Evolutionary conservation across 345 rosid species (phyloP), one percentile per base, ranked within the genome.

Genomic region (Ricinus communis): DNA sequence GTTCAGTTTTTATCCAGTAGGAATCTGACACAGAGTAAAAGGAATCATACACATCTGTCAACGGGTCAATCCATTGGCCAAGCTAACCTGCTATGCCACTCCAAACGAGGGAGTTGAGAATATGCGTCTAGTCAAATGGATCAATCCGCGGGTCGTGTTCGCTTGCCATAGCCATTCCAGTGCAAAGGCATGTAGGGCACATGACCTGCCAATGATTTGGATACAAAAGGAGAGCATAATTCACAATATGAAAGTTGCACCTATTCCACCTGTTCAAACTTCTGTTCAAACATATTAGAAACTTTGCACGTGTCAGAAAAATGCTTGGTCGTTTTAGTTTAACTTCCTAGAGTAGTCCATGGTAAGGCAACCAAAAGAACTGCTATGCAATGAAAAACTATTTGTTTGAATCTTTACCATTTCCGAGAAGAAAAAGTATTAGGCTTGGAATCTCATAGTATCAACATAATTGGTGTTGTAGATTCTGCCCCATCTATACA

Each of bases 151-250:
- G 97, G 72, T 94, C 97, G 1, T 94, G 98, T 71, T 94, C 97
- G 41, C 98, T 94, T 13, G 97, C 98, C 98, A 94, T 94, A 51
- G 97, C 97, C 98, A 91, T 91, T 67, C 98, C 98, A 53, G 98
- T 94, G 82, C 98, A 94, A 28, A 94, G 95, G 81, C 98, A 94
- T 52, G 97, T 91, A 11, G 98, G 98, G 47, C 97, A 94, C 98
- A 94, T 94, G 40, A 94, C 98, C 98, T 93, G 82, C 69, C 72
- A 67, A 66, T 71, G 5, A 40, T 27, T 18, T 5, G 51, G 22
- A 59, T 52, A 8, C 16, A 27, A 30, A 64, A 50, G 4, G 30
- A 43, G 61, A 5, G 45, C 9, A 4, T 13, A n/a, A n/a, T 36
- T 27, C n/a, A 25, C 43, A 30, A 30, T 58, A n/a, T n/a, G n/a